A percentile compares a stretch with the other conserved stretches of the same genome.
These are phyloP conservation scores for Filobasidium wieringae DNA, from an alignment of 768 basidiomycete genomes.

Conservation along the genomic window DNA sequence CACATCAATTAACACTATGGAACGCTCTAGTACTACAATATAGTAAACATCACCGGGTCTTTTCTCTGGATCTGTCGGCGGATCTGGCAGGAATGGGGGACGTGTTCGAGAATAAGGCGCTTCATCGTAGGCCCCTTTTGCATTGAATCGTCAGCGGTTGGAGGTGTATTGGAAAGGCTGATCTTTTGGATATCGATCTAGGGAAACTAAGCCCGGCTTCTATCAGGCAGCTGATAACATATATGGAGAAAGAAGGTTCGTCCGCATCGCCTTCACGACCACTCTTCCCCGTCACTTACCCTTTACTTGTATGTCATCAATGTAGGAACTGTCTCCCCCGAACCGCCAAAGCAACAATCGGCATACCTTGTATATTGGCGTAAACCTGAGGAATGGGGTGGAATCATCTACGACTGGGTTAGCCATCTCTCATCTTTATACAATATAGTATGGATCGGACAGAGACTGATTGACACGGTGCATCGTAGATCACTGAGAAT, in stretches of 20 bases:
- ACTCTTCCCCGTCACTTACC: not conserved
- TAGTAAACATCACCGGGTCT: constrained; percentile 31
- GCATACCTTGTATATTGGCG: constrained; percentile 40
- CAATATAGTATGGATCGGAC: not conserved
- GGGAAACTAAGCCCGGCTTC: constrained; percentile 25
- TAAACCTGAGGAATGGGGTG: constrained; percentile 41
- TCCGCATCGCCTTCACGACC: not conserved
- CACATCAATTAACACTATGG: constrained; percentile 40
- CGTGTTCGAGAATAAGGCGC: constrained; percentile 33
- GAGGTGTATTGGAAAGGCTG: no score
- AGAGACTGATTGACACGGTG: not conserved
- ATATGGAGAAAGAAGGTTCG: constrained; percentile 35
- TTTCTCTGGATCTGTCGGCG: constrained; percentile 19
- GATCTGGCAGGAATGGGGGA: constrained; percentile 21
- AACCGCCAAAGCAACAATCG: constrained; percentile 32
- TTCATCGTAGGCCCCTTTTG: constrained; percentile 24
- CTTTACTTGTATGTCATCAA: not conserved
- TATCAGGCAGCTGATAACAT: constrained; percentile 21
- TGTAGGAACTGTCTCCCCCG: constrained; percentile 24
- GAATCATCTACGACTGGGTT: constrained; percentile 41
- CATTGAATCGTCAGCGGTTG: not conserved
- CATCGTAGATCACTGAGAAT: constrained; percentile 37
- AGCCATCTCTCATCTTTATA: constrained; percentile 3
- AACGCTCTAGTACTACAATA: constrained; percentile 35
- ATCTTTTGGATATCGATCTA: constrained; percentile 3